Conservation (phyloP, 139 green algal genomes). For the Diplosphaera chodatii region DNA sequence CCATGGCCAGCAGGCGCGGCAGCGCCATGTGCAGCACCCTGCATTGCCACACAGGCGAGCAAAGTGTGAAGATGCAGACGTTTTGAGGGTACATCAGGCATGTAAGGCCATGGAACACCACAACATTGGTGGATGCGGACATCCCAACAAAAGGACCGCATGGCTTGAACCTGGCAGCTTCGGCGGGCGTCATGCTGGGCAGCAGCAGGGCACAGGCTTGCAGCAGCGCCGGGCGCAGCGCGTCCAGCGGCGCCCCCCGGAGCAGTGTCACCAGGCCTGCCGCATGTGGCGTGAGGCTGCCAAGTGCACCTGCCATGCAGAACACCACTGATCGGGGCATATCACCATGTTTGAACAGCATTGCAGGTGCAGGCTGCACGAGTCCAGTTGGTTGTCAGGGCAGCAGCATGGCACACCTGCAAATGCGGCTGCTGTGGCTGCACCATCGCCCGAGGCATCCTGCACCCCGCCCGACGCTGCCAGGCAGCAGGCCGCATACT, state of each 20-base stretch:
- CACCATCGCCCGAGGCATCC: no score
- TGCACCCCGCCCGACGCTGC: not conserved
- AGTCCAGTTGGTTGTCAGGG: no score
- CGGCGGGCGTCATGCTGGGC: not conserved
- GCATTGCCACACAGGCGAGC: not conserved
- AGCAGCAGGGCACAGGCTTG: not conserved
- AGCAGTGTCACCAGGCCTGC: not conserved
- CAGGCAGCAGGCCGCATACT: not conserved
- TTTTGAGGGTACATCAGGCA: no score
- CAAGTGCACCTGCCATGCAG: not conserved
- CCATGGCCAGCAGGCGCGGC: not conserved
- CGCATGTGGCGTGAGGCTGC: not conserved
- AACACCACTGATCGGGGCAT: no score
- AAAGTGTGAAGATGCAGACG: not conserved
- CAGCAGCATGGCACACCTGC: no score
- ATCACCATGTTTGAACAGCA: not conserved
- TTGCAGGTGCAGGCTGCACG: no score
- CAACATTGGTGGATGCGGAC: no score
- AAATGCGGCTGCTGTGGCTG: no score
- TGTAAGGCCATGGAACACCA: no score
- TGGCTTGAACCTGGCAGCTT: not conserved
- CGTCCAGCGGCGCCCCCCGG: not conserved
- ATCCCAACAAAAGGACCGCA: no score
- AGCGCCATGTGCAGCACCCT: not conserved
- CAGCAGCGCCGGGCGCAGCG: not conserved